These are phyloP conservation scores for Ensete ventricosum DNA, from an alignment of 176 grass and related monocot genomes.

Conservation along the genomic window DNA sequence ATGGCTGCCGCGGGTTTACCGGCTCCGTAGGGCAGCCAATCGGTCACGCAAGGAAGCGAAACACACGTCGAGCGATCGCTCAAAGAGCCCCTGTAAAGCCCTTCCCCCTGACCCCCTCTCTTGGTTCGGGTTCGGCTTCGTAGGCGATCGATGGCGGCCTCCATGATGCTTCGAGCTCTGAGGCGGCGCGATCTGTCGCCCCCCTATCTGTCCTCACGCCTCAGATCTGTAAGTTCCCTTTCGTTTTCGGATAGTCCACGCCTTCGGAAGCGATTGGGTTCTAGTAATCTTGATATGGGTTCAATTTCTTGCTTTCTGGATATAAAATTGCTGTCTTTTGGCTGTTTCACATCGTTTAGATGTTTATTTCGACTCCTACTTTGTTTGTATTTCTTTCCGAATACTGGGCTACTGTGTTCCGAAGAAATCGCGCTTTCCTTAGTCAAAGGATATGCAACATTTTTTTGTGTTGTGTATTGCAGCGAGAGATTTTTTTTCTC, in stretches of 20 bases:
- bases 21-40: not conserved
- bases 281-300: too few species aligned
- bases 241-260: not conserved
- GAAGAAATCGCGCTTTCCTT: too few species aligned
- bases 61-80: not conserved
- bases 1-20: not conserved
- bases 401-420: too few species aligned
- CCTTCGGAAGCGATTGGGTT: too few species aligned
- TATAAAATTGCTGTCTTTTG: too few species aligned
- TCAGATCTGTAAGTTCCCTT: slow-evolving; percentile 37
- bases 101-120: not conserved
- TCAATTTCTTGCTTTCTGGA: too few species aligned
- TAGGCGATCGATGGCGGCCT: slow-evolving; percentile 38
- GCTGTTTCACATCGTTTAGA: too few species aligned
- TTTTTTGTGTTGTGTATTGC: too few species aligned
- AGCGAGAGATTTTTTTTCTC: too few species aligned
- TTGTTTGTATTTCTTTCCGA: too few species aligned
- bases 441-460: too few species aligned
- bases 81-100: not conserved
- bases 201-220: slow-evolving; percentile 22
- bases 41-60: not conserved
- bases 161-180: slow-evolving; percentile 45
- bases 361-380: too few species aligned
- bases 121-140: not conserved
- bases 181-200: slow-evolving; percentile 36